Evolutionary conservation across 345 rosid species (phyloP).

Genomic region (Hirschfeldia incana): DNA sequence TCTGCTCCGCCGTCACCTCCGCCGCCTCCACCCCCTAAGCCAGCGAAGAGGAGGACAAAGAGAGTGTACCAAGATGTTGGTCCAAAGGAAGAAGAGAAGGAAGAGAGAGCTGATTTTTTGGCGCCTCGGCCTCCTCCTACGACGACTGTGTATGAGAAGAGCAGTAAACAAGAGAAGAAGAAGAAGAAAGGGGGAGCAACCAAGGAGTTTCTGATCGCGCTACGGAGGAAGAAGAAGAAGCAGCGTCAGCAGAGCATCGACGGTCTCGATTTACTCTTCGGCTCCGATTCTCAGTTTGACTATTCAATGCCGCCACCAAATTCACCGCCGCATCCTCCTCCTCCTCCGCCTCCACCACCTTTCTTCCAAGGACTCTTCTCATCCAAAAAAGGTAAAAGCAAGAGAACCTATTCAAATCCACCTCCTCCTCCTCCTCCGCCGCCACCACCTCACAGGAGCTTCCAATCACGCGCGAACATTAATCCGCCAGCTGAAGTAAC

Average conservation of each 20-base stretch:
- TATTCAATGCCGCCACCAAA: constrained; percentile 42
- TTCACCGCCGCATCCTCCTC: constrained; percentile 47
- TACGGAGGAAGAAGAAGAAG: constrained; percentile 61
- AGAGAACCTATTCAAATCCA: constrained; percentile 40
- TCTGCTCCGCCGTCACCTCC: constrained; percentile 18
- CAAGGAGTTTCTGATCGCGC: constrained; percentile 57
- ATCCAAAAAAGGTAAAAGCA: constrained; percentile 59
- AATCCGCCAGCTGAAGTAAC: constrained; percentile 42
- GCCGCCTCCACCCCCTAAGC: constrained; percentile 25
- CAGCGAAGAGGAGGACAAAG: constrained; percentile 27
- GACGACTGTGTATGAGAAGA: constrained; percentile 21
- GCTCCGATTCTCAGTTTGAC: constrained; percentile 22
- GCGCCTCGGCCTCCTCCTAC: constrained; percentile 19
- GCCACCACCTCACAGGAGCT: constrained; percentile 12
- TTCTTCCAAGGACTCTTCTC: constrained; percentile 66
- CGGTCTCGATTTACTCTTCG: constrained; percentile 63
- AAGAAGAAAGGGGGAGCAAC: constrained; percentile 61
- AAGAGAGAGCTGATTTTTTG: constrained; percentile 27
- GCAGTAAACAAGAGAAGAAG: constrained; percentile 34
- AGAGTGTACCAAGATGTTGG: constrained; percentile 36
- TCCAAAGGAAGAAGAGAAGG: constrained; percentile 24
- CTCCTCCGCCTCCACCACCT: constrained; percentile 55
- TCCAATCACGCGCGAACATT: constrained; percentile 37
- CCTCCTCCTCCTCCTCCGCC: constrained; percentile 58
- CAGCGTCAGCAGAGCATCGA: constrained; percentile 83